phyloP scores from a whole-genome alignment of 2,329 filamentous ascomycete species.

The Nigrograna mackinnonii region DNA sequence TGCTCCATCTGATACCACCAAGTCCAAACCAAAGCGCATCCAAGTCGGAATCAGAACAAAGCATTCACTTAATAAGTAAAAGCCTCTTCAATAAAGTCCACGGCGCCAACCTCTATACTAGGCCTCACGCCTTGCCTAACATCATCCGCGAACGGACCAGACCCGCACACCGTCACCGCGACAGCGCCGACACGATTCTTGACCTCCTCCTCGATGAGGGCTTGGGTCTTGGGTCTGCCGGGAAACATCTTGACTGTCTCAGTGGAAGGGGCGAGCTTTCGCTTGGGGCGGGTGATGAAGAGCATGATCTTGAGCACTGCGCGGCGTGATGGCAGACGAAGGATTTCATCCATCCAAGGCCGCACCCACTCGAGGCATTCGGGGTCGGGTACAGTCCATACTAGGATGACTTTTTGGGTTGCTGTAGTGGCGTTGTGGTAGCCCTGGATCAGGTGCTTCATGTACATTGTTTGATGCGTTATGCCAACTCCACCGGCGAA shows the following conservation, averaged over 20 bases:
- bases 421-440: conserved; percentile 71
- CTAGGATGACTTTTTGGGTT: conserved; percentile 71
- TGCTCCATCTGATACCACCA: too few species aligned
- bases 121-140: conserved; percentile 59
- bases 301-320: conserved; percentile 64
- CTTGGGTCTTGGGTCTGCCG: conserved; percentile 59
- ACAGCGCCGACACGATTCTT: conserved; percentile 60
- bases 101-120: conserved; percentile 54
- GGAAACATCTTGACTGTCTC: conserved; percentile 65
- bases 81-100: conserved; percentile 68
- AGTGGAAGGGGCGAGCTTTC: conserved; percentile 59
- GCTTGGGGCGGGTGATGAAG: conserved; percentile 64
- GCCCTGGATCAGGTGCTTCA: conserved; percentile 71
- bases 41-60: not conserved
- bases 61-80: conserved; percentile 60
- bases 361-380: conserved; percentile 67
- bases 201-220: conserved; percentile 62
- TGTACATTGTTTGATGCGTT: conserved; percentile 76
- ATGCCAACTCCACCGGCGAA: conserved; percentile 83
- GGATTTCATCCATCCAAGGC: conserved; percentile 67
- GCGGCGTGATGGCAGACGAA: conserved; percentile 61
- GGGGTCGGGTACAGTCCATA: conserved; percentile 79
- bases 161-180: conserved; percentile 65
- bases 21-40: not conserved
- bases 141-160: conserved; percentile 65